Evolutionary conservation across 176 grass and related monocot species (phyloP), one percentile per base, ranked within the genome.

Genomic region (Avena atlantica): DNA sequence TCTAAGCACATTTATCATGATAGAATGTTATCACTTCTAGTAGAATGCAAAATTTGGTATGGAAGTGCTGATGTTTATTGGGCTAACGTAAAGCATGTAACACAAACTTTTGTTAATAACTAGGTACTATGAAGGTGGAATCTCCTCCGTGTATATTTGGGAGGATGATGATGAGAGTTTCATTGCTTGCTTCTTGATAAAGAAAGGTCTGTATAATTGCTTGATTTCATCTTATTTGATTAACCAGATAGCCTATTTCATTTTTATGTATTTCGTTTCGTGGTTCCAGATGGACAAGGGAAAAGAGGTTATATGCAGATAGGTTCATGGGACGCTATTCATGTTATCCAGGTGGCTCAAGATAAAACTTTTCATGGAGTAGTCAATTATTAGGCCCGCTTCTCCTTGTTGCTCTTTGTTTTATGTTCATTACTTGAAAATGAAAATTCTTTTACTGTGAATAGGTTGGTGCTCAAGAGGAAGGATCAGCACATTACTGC

Each of bases 121-220:
- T 93, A 99, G 97, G 91, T 99, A 99, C 67, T 99, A 99, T 79
- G 97, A 99, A 93, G 97, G 97, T 83, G 94, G 94, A 40, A 92
- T 99, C 57, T 94, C 97, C 74, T 99, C 94, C 57, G 97, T 99
- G 74, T 99, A 99, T 80, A 83, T 99, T 50, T 99, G 94, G 94
- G 94, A 99, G 70, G 87, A 93, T 88, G 94, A 99, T 73, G 89
- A 91, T 7, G 70, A 94, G 77, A 86, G 94, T 62, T 94, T 99
- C 75, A 92, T 97, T 23, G 92, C 92, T 25, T 99, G 97, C 86
- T 99, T 99, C 91, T 93, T 99, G 83, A 94, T 94, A 89, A 99
- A 99, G 90, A 99, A 99, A 94, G 92, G 97, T 97, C 37, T 66
- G 44, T 55, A 78, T 0, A 15, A 72, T 37, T 78, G 53, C 31